Base-by-base conservation (phyloP, 495 filamentous ascomycete genomes). In the Trichoderma reesei region DNA sequence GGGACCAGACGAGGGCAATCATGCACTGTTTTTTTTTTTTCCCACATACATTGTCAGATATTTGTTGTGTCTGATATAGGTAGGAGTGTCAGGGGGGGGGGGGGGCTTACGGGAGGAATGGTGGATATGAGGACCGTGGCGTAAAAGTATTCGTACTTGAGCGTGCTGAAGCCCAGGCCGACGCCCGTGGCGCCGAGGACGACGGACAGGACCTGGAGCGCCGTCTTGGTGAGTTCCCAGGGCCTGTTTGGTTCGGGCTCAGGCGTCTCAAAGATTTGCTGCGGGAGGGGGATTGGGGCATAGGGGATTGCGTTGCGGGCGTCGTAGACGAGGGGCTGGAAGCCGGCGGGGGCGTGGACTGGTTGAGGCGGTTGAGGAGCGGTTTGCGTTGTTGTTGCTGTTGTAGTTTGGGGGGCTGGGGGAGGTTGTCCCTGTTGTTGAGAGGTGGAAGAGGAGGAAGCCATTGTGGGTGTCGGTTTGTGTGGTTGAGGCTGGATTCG, bases 181-280 rank as follows among this genome's bases (percentile, higher is more conserved):
- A 79, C 31, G 16, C 77, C 71, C 16, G 73, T 61, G 10, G 69
- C 68, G 2, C 64, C 70, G 59, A 68, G 38, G 7, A 72, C 13
- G 31, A 69, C 61, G n/a, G 72, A 73, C 18, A 71, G 3, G 33
- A 62, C 48, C 0, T 67, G 68, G 5, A 78, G 63, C 6, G 65
- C 66, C n/a, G 77, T 65, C 63, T 76, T 78, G 38, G 61, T 64
- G 34, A 63, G 60, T 36, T 68, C 63, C 75, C 76, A 76, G 36
- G 16, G 31, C 11, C 62, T 67, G 61, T 56, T 68, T 63, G 11
- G 20, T 9, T 31, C 7, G 3, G 51, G 51, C 10, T 31, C 10
- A 9, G 51, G 51, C 51, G 51, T 13, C 51, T 56, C 51, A 34
- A 33, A 31, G 31, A 26, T 26, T 26, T 56, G 51, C 51, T 56